A percentile compares a stretch with the other conserved stretches of the same genome.
phyloP scores from a whole-genome alignment of 805 yeast genomes.

The Priceomyces melissophilus region DNA sequence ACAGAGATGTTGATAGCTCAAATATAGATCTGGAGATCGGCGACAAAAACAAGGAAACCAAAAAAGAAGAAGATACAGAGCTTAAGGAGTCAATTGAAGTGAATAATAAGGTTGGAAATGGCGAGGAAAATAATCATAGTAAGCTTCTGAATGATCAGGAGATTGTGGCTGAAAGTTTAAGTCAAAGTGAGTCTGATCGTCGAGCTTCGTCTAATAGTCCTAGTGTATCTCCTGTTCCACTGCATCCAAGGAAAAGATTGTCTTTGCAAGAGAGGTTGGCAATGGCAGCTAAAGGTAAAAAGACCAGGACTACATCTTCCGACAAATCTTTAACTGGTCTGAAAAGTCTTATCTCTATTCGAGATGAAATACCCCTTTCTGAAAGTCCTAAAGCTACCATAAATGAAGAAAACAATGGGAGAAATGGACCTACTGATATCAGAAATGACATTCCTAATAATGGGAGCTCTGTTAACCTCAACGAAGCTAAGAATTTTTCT shows the following conservation, averaged over 20 bases:
- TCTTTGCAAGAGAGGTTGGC: constrained; percentile 85
- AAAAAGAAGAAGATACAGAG: too few relatives aligned
- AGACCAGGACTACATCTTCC: constrained; percentile 14
- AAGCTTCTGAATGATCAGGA: neutral
- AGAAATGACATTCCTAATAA: too few relatives aligned
- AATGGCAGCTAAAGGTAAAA: constrained; percentile 61
- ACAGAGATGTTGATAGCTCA: too few relatives aligned
- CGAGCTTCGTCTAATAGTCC: neutral
- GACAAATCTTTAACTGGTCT: neutral
- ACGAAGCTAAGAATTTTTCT: too few relatives aligned
- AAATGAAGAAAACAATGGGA: too few relatives aligned
- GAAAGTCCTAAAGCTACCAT: too few relatives aligned
- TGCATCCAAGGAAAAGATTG: constrained; percentile 50
- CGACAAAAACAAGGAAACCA: too few relatives aligned
- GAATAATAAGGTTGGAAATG: neutral
- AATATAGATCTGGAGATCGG: too few relatives aligned
- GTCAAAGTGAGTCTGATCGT: neutral
- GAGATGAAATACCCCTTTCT: too few relatives aligned
- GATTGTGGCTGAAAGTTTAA: neutral
- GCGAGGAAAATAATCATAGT: neutral
- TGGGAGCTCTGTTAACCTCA: too few relatives aligned
- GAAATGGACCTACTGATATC: too few relatives aligned
- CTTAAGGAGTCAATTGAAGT: neutral
- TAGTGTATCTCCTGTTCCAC: neutral
- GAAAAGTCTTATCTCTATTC: too few relatives aligned